A percentile compares a stretch with the other conserved stretches of the same genome.
phyloP scores from a whole-genome alignment of 164 flowering plant species.

The Nymphaea colorata region DNA sequence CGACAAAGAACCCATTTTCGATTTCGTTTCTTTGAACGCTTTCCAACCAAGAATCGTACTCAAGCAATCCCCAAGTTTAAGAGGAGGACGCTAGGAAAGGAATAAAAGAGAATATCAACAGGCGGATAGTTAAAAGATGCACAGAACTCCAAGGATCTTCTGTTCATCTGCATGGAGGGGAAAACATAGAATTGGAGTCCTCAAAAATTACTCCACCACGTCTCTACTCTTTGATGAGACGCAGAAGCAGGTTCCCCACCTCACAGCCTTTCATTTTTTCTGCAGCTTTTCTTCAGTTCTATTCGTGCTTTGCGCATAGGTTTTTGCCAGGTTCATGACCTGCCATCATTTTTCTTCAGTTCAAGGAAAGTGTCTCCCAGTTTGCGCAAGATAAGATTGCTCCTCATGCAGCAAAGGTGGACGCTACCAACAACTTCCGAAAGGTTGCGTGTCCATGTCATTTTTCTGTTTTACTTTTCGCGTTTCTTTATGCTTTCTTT shows the following conservation, averaged over 20 bases:
- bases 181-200: constrained; percentile 4
- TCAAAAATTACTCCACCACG: constrained; percentile 34
- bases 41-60: too few relatives aligned
- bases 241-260: constrained; percentile 57
- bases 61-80: too few relatives aligned
- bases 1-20: too few relatives aligned
- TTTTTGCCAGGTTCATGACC: background rate
- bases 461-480: background rate
- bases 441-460: constrained; percentile 27
- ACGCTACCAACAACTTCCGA: constrained; percentile 71
- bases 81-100: too few relatives aligned
- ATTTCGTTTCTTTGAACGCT: too few relatives aligned
- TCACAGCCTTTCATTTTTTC: background rate
- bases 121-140: background rate
- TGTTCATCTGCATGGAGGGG: background rate
- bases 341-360: constrained; percentile 31
- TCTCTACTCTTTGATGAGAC: constrained; percentile 85
- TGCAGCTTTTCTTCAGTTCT: background rate
- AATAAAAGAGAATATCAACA: too few relatives aligned
- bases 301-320: background rate
- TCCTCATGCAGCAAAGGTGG: constrained; percentile 75
- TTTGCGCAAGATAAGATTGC: constrained; percentile 89
- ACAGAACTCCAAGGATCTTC: background rate
- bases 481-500: too few relatives aligned
- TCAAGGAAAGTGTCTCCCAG: constrained; percentile 83